phyloP scores from a whole-genome alignment of 2,329 filamentous ascomycete species.

The Alternaria alternata region DNA sequence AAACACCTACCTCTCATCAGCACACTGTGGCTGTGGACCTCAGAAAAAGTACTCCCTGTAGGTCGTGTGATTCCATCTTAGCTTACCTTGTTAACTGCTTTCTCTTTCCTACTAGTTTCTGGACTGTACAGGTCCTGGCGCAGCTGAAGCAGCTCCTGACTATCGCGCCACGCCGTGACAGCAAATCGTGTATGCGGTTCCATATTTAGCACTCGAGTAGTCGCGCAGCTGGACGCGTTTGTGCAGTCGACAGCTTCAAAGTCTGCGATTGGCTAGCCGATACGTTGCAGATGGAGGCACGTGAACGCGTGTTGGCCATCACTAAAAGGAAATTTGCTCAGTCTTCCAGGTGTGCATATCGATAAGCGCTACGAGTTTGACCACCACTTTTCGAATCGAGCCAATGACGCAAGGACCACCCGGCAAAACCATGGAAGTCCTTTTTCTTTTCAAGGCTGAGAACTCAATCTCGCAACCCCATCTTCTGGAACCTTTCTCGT shows the following conservation, averaged over 20 bases:
- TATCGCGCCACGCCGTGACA: slow-evolving; percentile 65
- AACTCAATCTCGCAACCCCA: not conserved
- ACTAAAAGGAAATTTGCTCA: not conserved
- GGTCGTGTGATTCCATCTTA: slow-evolving; percentile 5
- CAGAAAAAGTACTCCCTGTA: not conserved
- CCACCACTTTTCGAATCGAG: not conserved
- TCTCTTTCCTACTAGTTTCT: slow-evolving; percentile 38
- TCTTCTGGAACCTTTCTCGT: slow-evolving; percentile 18
- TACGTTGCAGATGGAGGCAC: slow-evolving; percentile 13
- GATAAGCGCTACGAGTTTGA: not conserved
- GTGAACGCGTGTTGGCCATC: slow-evolving; percentile 8
- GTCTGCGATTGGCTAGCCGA: slow-evolving; percentile 20
- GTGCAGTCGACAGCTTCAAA: not conserved
- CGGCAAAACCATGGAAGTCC: not conserved
- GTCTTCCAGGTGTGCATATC: slow-evolving; percentile 1
- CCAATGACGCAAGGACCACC: slow-evolving; percentile 5
- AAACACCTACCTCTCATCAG: slow-evolving; percentile 40
- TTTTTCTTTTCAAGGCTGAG: not conserved
- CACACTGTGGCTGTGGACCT: slow-evolving; percentile 7
- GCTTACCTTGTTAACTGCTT: slow-evolving; percentile 52
- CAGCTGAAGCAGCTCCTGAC: slow-evolving; percentile 70
- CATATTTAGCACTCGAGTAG: slow-evolving; percentile 16
- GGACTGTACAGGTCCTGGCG: slow-evolving; percentile 69
- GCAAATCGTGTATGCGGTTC: slow-evolving; percentile 20
- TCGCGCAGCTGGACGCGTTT: slow-evolving; percentile 4